Percentiles rank a stretch among this genome's conserved stretches.
phyloP scores from a whole-genome alignment of 352 stramenopile genomes.

The Globisporangium ultimum region DNA sequence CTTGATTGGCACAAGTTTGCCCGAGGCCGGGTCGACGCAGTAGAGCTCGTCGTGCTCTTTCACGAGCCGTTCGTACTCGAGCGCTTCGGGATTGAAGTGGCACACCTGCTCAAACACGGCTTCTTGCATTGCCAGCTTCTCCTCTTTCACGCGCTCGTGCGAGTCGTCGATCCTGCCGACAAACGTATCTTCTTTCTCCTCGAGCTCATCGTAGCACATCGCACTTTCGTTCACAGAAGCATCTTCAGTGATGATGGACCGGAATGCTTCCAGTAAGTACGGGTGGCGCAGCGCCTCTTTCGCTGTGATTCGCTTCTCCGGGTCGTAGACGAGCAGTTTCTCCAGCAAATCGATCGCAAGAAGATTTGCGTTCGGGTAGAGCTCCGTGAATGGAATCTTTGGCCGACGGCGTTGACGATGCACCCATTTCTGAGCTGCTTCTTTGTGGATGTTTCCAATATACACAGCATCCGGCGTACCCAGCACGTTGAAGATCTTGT shows the following conservation, averaged over 20 bases:
- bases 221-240: slow-evolving; percentile 13
- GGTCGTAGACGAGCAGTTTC: slow-evolving; percentile 70
- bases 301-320: slow-evolving; percentile 73
- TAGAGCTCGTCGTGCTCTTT: slow-evolving; percentile 63
- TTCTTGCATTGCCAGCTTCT: slow-evolving; percentile 66
- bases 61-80: slow-evolving; percentile 58
- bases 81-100: slow-evolving; percentile 67
- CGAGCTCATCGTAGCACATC: slow-evolving; percentile 35
- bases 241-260: slow-evolving; percentile 24
- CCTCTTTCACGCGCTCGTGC: slow-evolving; percentile 61
- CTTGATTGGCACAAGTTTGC: slow-evolving; percentile 51
- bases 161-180: slow-evolving; percentile 61
- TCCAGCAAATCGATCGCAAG: slow-evolving; percentile 68
- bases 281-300: slow-evolving; percentile 94
- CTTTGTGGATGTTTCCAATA: slow-evolving; percentile 63
- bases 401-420: slow-evolving; percentile 52
- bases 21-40: slow-evolving; percentile 45
- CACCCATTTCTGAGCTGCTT: slow-evolving; percentile 67
- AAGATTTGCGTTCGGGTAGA: slow-evolving; percentile 74
- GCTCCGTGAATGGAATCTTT: slow-evolving; percentile 62
- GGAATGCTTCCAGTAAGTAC: slow-evolving; percentile 84
- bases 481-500: slow-evolving; percentile 95
- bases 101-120: slow-evolving; percentile 82
- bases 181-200: slow-evolving; percentile 66
- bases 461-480: slow-evolving; percentile 80